Evolutionary conservation across 345 rosid genomes (phyloP), one percentile per base, ranked within the genome.

Genomic region (Populus pruinosa): DNA sequence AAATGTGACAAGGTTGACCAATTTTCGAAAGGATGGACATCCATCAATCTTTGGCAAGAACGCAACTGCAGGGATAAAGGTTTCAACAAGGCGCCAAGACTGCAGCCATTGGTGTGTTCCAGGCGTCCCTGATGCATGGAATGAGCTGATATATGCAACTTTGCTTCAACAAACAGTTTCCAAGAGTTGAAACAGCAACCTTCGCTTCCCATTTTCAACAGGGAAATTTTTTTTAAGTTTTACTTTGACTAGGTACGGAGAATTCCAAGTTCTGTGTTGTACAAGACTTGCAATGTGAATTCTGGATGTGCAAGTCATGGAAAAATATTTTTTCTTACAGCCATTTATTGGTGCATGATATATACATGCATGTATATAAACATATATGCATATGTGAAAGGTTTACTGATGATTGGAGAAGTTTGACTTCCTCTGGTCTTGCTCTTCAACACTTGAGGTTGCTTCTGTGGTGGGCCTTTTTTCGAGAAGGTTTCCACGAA

Each of bases 91-190:
- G 74, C 85, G 86, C 69, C 97, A 95, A 75, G 98, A 95, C 79
- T 95, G 99, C 84, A 95, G 99, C 83, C 99, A 95, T 75, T 95
- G 99, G 99, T 95, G 98, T 84, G 89, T 95, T 80, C 99, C 97
- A 0, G 98, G 99, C 35, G 91, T 95, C 50, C 99, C 98, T 2
- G 99, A 95, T 82, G 87, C 91, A 35, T 95, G 98, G 96, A 95
- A 95, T 83, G 96, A 95, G 86, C 93, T 95, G 29, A 90, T 95
- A 36, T 95, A 95, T 74, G 92, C 90, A 8, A 84, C 84, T 29
- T 81, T 94, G 73, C 79, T 87, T 71, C 85, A 84, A 73, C 80
- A 80, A 56, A 20, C 73, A 2, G 64, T 66, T 76, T 74, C 81
- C 43, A 77, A 56, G 49, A 78, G 70, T 72, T 67, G 29, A 70